Percentiles rank a stretch among this genome's conserved stretches.
These are phyloP conservation scores for Myriosclerotinia duriaeana DNA, from an alignment of 2,329 filamentous ascomycete genomes.

Conservation along the genomic window DNA sequence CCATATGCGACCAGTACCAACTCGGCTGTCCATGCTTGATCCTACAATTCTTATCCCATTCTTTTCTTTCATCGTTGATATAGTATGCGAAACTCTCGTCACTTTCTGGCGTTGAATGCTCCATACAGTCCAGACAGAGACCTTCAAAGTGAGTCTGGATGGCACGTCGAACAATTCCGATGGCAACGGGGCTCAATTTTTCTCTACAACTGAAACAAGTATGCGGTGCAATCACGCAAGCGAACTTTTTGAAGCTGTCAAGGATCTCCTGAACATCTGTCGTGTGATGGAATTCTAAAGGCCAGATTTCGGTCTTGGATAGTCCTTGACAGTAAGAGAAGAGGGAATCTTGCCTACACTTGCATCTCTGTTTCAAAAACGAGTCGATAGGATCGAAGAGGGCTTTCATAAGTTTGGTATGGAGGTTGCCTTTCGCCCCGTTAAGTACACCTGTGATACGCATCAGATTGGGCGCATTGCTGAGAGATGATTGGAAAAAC, in stretches of 20 bases:
- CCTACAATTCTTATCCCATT: slow-evolving; percentile 21
- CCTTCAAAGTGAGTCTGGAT: slow-evolving; percentile 23
- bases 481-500: neutral
- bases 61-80: neutral
- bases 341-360: neutral
- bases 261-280: neutral
- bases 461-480: neutral
- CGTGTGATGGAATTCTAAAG: neutral
- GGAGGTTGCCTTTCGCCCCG: slow-evolving; percentile 23
- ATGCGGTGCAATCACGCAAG: neutral
- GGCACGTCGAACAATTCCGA: neutral
- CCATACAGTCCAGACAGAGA: slow-evolving; percentile 29
- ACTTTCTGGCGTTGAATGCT: slow-evolving; percentile 1
- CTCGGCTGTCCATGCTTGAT: slow-evolving; percentile 24
- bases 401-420: slow-evolving; percentile 21
- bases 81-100: slow-evolving; percentile 24
- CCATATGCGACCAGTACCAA: slow-evolving; percentile 29
- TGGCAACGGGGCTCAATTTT: neutral
- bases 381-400: neutral
- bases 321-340: neutral
- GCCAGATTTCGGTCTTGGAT: neutral
- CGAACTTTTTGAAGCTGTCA: neutral
- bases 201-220: neutral
- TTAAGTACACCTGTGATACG: slow-evolving; percentile 20
- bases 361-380: neutral